Base-by-base conservation (phyloP, 495 filamentous ascomycete species). In the Staphylotrichum tortipilum region DNA sequence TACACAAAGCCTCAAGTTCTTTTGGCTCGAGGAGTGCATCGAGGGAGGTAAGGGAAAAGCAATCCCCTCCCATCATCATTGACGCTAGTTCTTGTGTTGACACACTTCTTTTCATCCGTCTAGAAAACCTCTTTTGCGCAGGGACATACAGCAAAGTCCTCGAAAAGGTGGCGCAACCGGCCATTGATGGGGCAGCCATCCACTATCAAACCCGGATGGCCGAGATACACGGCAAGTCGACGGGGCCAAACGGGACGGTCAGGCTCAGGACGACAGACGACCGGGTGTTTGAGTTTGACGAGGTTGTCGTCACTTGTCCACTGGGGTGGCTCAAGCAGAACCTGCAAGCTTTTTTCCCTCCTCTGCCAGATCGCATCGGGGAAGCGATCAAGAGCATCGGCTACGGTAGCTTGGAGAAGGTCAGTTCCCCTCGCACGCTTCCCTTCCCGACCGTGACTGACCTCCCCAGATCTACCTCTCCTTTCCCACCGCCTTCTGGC, bases 11-110 rank as follows among this genome's bases (percentile, higher is more conserved):
- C 61, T 98, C 47, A 92, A 84, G 62, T 95, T 88, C 68, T 94
- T 96, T 58, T 91, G 84, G 76, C 61, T 98, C n/a, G 92, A 98
- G 66, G 89, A 96, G 68, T 89, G 85, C 50, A 82, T 95, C 58
- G 90, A 94, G 59, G 90, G 89, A 40, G 83, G 87, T 86, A 64
- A 63, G 80, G 74, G 33, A n/a, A 41, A 3, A 15, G 8, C 31
- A 11, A 10, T 1, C 24, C 19, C 19, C 1, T 28, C 23, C 3
- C 23, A 3, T 8, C n/a, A 11, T 1, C 8, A 12, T 17, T 35
- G 29, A 4, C 1, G 3, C 19, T 33, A 26, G 6, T 5, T 10
- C 26, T 7, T 18, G 15, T 6, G 6, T 38, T 59, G 24, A 54
- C 56, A 53, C 38, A 58, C 22, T 18, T 17, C 44, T n/a, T n/a